Conservation (phyloP, 345 rosid genomes). For the Moringa oleifera region DNA sequence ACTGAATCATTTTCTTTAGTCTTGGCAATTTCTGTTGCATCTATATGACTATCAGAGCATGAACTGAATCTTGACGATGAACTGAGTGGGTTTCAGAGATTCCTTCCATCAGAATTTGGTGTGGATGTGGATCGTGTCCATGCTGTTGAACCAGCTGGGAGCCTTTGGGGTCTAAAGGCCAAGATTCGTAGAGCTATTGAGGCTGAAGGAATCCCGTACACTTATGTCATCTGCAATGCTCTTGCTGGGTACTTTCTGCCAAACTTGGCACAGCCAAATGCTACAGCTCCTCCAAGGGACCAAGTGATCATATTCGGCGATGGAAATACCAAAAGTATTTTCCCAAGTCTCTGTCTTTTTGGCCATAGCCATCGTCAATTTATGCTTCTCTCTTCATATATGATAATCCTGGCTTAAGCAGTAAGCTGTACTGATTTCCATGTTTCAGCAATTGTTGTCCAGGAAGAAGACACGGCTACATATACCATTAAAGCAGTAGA, state of each 20-base stretch:
- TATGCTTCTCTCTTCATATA: not conserved
- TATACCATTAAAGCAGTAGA: constrained; percentile 49
- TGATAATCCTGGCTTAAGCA: too few species aligned
- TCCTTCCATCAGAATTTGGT: constrained; percentile 38
- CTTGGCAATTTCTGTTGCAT: not conserved
- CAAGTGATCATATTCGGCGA: constrained; percentile 21
- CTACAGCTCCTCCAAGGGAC: constrained; percentile 20
- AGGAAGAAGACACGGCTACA: constrained; percentile 51
- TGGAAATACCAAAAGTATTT: constrained; percentile 24
- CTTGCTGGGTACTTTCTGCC: constrained; percentile 21
- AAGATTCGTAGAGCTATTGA: constrained; percentile 22
- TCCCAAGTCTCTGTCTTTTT: not conserved
- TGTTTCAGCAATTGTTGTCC: constrained; percentile 24
- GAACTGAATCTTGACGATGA: not conserved
- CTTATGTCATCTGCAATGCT: constrained; percentile 19
- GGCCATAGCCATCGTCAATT: not conserved
- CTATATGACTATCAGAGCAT: not conserved
- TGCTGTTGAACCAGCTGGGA: constrained; percentile 23
- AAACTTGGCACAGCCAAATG: constrained; percentile 16
- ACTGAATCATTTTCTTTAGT: not conserved
- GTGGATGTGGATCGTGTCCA: constrained; percentile 16
- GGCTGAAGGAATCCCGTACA: constrained; percentile 34
- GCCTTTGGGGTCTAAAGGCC: constrained; percentile 7
- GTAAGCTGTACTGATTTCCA: constrained; percentile 5
- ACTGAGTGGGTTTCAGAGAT: constrained; percentile 17